A percentile compares a stretch with the other conserved stretches of the same genome.
Evolutionary conservation across 768 basidiomycete genomes (phyloP).

Genomic region (Multifurca ochricompacta): DNA sequence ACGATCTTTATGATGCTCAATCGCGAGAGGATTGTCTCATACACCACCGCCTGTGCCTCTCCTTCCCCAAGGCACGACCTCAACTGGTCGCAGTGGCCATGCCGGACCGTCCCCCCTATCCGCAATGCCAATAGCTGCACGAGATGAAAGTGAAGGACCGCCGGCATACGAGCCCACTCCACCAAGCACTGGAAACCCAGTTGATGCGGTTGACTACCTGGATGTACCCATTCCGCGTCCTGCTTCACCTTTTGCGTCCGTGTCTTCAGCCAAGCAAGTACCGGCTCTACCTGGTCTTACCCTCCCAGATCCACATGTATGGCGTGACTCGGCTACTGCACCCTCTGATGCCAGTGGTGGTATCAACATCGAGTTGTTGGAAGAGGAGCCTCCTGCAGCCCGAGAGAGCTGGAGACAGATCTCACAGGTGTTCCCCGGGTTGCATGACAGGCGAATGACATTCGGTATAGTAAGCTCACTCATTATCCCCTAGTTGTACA

Average conservation of each 20-base stretch:
- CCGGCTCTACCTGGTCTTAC: slow-evolving; percentile 34
- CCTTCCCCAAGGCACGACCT: slow-evolving; percentile 21
- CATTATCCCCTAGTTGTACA: too few species aligned
- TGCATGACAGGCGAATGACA: slow-evolving; percentile 40
- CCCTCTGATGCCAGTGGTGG: slow-evolving; percentile 18
- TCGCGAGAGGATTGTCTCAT: slow-evolving; percentile 41
- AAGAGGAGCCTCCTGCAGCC: slow-evolving; percentile 61
- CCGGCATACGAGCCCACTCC: slow-evolving; percentile 8
- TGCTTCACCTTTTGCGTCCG: slow-evolving; percentile 41
- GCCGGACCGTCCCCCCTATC: slow-evolving; percentile 9
- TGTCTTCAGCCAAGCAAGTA: slow-evolving; percentile 26
- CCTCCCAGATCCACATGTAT: slow-evolving; percentile 26
- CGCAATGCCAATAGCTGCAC: slow-evolving; percentile 13
- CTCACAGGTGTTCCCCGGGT: slow-evolving; percentile 30
- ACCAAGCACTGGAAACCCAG: slow-evolving; percentile 2
- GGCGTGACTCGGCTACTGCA: slow-evolving; percentile 28
- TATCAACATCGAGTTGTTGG: slow-evolving; percentile 51
- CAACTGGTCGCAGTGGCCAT: not conserved
- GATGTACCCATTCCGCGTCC: slow-evolving; percentile 55
- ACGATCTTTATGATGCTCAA: slow-evolving; percentile 58
- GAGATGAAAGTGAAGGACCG: not conserved
- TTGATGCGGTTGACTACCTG: slow-evolving; percentile 37
- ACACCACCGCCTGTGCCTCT: slow-evolving; percentile 35
- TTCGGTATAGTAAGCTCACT: slow-evolving; percentile 52
- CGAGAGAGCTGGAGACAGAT: slow-evolving; percentile 55